Evolutionary conservation across 495 filamentous ascomycete species (phyloP).

Genomic region (Tuber borchii): DNA sequence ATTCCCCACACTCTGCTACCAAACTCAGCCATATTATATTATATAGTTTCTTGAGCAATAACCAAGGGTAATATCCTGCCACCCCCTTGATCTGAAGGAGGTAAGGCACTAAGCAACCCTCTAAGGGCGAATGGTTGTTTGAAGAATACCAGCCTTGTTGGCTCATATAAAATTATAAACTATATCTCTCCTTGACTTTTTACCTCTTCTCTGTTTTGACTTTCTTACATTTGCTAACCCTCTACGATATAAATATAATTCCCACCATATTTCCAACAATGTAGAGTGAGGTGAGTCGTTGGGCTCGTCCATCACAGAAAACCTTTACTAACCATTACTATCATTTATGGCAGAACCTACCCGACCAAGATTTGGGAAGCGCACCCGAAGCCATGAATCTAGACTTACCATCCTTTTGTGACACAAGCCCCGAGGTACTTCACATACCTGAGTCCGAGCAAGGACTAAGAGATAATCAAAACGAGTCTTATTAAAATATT

Average conservation of each 20-base stretch:
- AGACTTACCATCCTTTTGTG: no score
- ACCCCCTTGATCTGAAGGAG: not conserved
- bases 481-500: not conserved
- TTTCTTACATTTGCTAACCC: not conserved
- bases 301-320: not conserved
- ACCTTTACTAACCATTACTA: not conserved
- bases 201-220: not conserved
- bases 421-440: not conserved
- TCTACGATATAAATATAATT: not conserved
- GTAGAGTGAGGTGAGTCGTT: not conserved
- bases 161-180: not conserved
- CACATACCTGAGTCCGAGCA: no score
- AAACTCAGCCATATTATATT: not conserved
- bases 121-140: not conserved
- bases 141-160: not conserved
- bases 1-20: not conserved
- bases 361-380: not conserved
- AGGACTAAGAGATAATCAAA: not conserved
- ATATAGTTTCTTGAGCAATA: not conserved
- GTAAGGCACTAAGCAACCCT: not conserved
- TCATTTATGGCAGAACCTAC: not conserved
- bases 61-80: not conserved
- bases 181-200: not conserved
- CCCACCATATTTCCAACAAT: not conserved
- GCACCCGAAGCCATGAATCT: not conserved